Evolutionary conservation across 169 alveolate species (phyloP).

Genomic region (Plasmodium blacklocki): DNA sequence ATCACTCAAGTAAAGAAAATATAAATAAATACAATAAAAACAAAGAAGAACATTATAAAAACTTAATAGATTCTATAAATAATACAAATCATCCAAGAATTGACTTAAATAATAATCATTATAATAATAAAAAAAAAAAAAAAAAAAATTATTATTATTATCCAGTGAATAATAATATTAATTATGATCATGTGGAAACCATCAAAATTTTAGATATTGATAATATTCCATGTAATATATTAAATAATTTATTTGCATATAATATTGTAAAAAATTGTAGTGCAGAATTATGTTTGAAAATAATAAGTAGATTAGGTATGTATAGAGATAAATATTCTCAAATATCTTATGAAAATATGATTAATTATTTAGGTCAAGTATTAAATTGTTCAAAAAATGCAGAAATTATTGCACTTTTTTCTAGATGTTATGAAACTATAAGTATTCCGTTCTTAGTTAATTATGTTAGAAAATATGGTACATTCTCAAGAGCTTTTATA

Average conservation of each 20-base stretch:
- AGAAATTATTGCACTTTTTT: conserved; percentile 83
- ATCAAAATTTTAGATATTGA: conserved; percentile 83
- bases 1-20: conserved; percentile 62
- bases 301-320: conserved; percentile 82
- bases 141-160: conserved; percentile 10
- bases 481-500: conserved; percentile 84
- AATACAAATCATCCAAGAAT: background rate
- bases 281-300: conserved; percentile 82
- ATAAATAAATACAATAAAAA: conserved; percentile 21
- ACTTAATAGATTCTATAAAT: conserved; percentile 37
- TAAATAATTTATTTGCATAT: conserved; percentile 83
- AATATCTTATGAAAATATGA: conserved; percentile 83
- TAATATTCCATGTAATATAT: conserved; percentile 78
- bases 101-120: background rate
- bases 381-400: conserved; percentile 79
- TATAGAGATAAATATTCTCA: conserved; percentile 83
- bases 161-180: background rate
- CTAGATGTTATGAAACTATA: conserved; percentile 84
- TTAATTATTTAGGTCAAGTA: conserved; percentile 75
- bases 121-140: conserved; percentile 37
- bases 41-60: conserved; percentile 64
- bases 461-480: conserved; percentile 85
- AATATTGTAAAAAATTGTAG: conserved; percentile 84
- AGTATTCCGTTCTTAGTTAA: conserved; percentile 88
- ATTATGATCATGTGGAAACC: conserved; percentile 70